Percentiles rank a stretch among this genome's conserved stretches.
phyloP scores from a whole-genome alignment of 2,329 filamentous ascomycete species.

The Fusarium odoratissimum region DNA sequence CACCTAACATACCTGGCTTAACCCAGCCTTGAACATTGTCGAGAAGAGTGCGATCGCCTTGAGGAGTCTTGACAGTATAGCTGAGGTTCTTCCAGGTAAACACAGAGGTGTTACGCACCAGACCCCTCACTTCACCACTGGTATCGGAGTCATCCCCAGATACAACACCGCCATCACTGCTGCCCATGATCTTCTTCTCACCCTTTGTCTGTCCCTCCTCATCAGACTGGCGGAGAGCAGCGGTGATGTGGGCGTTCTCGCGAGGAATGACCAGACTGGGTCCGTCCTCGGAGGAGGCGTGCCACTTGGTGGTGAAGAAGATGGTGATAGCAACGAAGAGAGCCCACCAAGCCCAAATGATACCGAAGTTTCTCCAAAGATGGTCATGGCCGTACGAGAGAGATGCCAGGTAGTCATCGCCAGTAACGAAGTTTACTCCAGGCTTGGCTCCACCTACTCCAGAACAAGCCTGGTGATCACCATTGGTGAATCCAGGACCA shows the following conservation, averaged over 20 bases:
- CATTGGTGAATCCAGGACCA: slow-evolving; percentile 60
- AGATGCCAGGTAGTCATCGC: slow-evolving; percentile 68
- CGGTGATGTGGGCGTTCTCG: slow-evolving; percentile 60
- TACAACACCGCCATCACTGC: slow-evolving; percentile 23
- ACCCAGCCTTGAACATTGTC: slow-evolving; percentile 87
- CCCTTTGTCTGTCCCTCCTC: slow-evolving; percentile 59
- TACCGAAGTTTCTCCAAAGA: slow-evolving; percentile 71
- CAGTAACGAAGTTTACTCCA: slow-evolving; percentile 62
- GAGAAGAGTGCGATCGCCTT: slow-evolving; percentile 74
- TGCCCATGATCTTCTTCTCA: slow-evolving; percentile 27
- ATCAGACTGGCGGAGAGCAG: slow-evolving; percentile 52
- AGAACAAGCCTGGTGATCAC: slow-evolving; percentile 62
- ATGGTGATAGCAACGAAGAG: slow-evolving; percentile 70
- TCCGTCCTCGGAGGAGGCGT: slow-evolving; percentile 62
- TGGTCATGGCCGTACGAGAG: slow-evolving; percentile 65
- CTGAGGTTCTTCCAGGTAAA: slow-evolving; percentile 81
- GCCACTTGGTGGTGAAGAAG: slow-evolving; percentile 67
- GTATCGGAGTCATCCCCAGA: slow-evolving; percentile 19
- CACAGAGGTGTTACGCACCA: slow-evolving; percentile 72
- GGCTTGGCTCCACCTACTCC: slow-evolving; percentile 66
- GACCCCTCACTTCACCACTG: slow-evolving; percentile 47
- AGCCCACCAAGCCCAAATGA: slow-evolving; percentile 72
- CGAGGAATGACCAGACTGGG: slow-evolving; percentile 70
- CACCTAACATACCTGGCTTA: slow-evolving; percentile 81
- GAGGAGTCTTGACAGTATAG: slow-evolving; percentile 73